Evolutionary conservation across 176 grass and related monocot species (phyloP).

Genomic region (Bolboschoenus planiculmis): DNA sequence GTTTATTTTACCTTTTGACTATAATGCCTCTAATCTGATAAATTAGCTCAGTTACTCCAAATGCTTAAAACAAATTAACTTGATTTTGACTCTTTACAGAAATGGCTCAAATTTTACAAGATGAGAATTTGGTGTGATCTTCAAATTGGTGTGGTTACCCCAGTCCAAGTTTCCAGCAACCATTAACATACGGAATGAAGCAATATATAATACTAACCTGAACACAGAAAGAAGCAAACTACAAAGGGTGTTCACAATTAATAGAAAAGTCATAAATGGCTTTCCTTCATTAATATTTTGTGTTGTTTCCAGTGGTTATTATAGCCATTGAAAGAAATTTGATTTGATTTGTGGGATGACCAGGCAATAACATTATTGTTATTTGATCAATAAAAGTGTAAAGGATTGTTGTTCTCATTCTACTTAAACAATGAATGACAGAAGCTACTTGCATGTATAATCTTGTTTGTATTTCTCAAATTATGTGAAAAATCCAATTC

Average conservation of each 20-base stretch:
- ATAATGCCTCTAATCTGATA: background rate
- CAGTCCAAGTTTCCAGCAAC: slow-evolving; percentile 9
- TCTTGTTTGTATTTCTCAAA: background rate
- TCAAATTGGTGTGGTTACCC: background rate
- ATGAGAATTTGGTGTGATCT: background rate
- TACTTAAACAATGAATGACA: background rate
- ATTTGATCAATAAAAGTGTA: background rate
- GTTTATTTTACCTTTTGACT: background rate
- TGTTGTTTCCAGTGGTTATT: background rate
- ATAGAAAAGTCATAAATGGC: background rate
- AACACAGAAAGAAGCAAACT: background rate
- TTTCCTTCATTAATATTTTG: background rate
- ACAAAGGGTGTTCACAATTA: background rate
- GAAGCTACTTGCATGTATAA: background rate
- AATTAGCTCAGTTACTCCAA: background rate
- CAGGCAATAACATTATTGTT: background rate
- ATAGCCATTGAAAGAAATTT: background rate
- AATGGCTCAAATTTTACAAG: slow-evolving; percentile 16
- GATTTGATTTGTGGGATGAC: slow-evolving; percentile 17
- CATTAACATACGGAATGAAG: background rate
- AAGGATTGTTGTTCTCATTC: background rate
- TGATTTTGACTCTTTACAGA: slow-evolving; percentile 4
- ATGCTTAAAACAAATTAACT: background rate
- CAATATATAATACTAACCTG: background rate
- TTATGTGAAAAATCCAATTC: background rate